These are phyloP conservation scores for Anethum foeniculum DNA, from an alignment of 140 eudicot genomes.

Conservation along the genomic window DNA sequence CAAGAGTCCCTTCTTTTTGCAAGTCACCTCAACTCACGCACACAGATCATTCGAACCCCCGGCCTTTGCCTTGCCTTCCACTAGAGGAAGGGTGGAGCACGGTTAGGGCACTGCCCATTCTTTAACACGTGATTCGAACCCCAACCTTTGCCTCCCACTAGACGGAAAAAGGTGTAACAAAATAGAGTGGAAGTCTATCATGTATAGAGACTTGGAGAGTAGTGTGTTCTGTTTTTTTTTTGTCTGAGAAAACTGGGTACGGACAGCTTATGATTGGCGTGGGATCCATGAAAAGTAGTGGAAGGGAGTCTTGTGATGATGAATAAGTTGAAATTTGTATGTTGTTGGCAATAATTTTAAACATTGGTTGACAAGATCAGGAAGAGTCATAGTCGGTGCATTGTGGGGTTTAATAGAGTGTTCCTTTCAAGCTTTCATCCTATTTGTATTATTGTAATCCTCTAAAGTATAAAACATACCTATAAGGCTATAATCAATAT, in stretches of 20 bases:
- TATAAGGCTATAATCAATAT: background rate
- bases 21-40: background rate
- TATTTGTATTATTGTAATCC: background rate
- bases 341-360: background rate
- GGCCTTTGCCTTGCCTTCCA: background rate
- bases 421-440: slow-evolving; percentile 10
- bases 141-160: background rate
- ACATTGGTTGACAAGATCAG: slow-evolving; percentile 21
- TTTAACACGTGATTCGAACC: background rate
- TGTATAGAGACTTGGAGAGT: background rate
- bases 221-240: background rate
- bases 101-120: background rate
- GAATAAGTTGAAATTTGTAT: background rate
- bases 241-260: background rate
- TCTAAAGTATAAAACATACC: background rate
- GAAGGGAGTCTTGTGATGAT: slow-evolving; percentile 39
- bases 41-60: background rate
- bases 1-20: background rate
- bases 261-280: slow-evolving; percentile 2
- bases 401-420: slow-evolving; percentile 33
- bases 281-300: slow-evolving; percentile 46
- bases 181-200: background rate
- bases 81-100: background rate
- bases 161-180: background rate
- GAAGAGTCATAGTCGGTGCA: slow-evolving; percentile 13